Percentiles rank a stretch among this genome's conserved stretches.
Evolutionary conservation across 2,329 filamentous ascomycete species (phyloP).

Genomic region (Verticillium albo-atrum): DNA sequence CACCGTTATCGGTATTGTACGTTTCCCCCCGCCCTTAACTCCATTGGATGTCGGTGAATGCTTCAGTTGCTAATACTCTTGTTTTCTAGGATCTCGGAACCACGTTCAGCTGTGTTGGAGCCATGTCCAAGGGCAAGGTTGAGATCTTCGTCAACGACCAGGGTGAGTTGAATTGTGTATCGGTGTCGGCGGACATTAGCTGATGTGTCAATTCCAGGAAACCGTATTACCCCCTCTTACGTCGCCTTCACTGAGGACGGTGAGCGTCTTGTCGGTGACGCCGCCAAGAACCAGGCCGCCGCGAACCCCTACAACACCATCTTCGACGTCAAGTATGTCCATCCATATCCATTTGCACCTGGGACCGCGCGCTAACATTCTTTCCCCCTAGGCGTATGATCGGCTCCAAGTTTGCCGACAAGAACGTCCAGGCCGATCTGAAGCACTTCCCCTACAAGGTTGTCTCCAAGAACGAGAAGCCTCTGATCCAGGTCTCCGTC

Average conservation of each 20-base stretch:
- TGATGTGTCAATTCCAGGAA: constrained; percentile 44
- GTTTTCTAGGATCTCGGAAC: constrained; percentile 92
- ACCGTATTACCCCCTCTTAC: constrained; percentile 93
- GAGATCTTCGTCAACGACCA: constrained; percentile 96
- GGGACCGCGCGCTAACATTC: constrained; percentile 12
- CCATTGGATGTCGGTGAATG: no score
- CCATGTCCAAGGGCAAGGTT: constrained; percentile 93
- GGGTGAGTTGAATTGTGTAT: constrained; percentile 23
- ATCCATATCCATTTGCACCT: background rate
- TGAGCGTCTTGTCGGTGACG: constrained; percentile 93
- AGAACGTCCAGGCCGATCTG: constrained; percentile 85
- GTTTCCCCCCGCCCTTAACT: no score
- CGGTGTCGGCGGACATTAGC: background rate
- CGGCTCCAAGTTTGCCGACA: constrained; percentile 77
- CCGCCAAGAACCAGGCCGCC: constrained; percentile 92
- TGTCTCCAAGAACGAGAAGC: constrained; percentile 83
- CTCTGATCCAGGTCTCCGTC: constrained; percentile 72
- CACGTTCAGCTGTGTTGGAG: constrained; percentile 85
- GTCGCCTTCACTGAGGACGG: constrained; percentile 90
- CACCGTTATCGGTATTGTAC: constrained; percentile 90
- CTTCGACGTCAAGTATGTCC: constrained; percentile 78
- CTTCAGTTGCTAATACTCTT: no score
- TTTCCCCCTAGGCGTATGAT: constrained; percentile 63
- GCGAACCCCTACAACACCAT: constrained; percentile 73
- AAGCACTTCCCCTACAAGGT: constrained; percentile 99